Evolutionary conservation across 1,139 yeast species (phyloP).

Genomic region (Candida smagusa): DNA sequence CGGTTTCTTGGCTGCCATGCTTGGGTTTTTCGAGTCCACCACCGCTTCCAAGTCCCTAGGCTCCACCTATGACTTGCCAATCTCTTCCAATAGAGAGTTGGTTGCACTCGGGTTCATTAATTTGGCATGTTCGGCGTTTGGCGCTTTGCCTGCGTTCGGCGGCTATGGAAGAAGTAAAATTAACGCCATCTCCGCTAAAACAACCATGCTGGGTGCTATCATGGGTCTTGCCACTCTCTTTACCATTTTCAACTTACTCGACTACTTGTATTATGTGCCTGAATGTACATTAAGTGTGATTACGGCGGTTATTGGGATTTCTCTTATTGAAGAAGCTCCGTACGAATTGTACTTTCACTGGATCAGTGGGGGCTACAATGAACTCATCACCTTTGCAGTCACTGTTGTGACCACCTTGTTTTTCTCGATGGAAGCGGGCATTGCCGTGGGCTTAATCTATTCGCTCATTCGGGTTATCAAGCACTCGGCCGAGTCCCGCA

Average conservation of each 20-base stretch:
- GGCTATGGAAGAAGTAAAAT: constrained; percentile 94
- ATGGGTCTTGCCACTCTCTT: constrained; percentile 73
- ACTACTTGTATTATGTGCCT: constrained; percentile 71
- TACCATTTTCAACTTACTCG: constrained; percentile 60
- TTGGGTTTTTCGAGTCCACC: constrained; percentile 92
- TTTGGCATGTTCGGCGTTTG: constrained; percentile 61
- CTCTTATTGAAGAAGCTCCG: constrained; percentile 85
- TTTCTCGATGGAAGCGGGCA: constrained; percentile 87
- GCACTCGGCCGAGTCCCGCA: constrained; percentile 83
- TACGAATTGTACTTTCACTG: constrained; percentile 72
- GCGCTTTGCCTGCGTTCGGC: constrained; percentile 91
- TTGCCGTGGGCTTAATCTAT: constrained; percentile 77
- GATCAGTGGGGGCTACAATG: constrained; percentile 72
- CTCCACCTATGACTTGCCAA: constrained; percentile 60
- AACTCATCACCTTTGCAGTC: constrained; percentile 66
- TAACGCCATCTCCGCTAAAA: constrained; percentile 80
- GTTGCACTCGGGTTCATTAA: constrained; percentile 84
- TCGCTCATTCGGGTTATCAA: constrained; percentile 78
- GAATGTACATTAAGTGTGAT: constrained; percentile 78
- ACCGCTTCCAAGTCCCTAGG: constrained; percentile 85
- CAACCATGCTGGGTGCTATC: constrained; percentile 78
- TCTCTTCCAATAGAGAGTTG: constrained; percentile 71
- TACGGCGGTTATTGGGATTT: constrained; percentile 74
- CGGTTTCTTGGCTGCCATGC: constrained; percentile 74
- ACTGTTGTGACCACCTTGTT: constrained; percentile 72